Base-by-base conservation (phyloP, 495 filamentous ascomycete species). In the Talaromyces wortmannii region DNA sequence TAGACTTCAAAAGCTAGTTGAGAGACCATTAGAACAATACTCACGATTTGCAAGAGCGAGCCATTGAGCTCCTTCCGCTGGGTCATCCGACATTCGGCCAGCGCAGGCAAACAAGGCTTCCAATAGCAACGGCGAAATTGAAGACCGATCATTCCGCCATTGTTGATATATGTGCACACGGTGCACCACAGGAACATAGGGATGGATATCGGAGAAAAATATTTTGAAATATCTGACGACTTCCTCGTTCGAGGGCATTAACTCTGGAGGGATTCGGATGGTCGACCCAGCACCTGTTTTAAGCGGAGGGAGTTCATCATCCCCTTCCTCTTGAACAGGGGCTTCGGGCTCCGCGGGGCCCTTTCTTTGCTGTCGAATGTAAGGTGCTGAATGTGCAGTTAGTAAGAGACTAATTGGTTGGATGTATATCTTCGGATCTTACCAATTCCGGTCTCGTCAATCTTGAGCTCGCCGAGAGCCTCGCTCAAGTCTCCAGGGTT, bases 51-150 rank as follows among this genome's bases (percentile, higher is more conserved):
- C 92, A 58, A 97, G 79, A 48, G 91, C 91, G 42, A 97, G 83
- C 95, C 95, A 99, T 66, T 95, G 91, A 48, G 91, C 85, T 47
- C 91, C 91, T 71, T 95, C 84, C 2, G 84, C 77, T 12, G 89
- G 84, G 60, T 94, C 90, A 58, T 91, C 89, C 1, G 90, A 84
- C 55, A 96, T 77, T 32, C 90, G 79, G 8, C 89, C 89, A 7
- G 89, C 84, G 68, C 95, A 96, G 6, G 95, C 91, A 67, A 99
- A 97, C n/a, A 99, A 85, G 10, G 90, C 90, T 72, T 97, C 94
- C 0, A 99, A 76, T 44, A 99, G 75, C 50, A 99, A 77, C 12
- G 94, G 95, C 0, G 94, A 97, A 7, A 99, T 92, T 2, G 88
- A 85, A 32, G 86, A 82, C 52, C 90, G 82, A 58, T 92, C 87